Percentiles rank a stretch among this genome's conserved stretches.
phyloP scores from a whole-genome alignment of 352 stramenopile genomes.

The Globisporangium echinulatum region DNA sequence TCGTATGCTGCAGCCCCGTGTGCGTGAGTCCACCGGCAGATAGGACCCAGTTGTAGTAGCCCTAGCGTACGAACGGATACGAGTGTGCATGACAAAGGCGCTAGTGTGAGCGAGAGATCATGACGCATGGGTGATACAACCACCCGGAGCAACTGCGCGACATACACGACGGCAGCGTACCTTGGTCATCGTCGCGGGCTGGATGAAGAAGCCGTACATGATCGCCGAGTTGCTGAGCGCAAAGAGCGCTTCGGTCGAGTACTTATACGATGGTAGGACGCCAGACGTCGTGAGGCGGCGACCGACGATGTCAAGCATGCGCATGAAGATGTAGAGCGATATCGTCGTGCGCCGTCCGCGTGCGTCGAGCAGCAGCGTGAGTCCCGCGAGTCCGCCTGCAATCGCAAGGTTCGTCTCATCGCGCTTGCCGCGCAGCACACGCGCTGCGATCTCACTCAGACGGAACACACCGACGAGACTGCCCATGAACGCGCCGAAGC shows the following conservation, averaged over 20 bases:
- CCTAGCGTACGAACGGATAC: conserved; percentile 17
- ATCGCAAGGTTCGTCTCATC: conserved; percentile 64
- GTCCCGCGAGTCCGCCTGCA: conserved; percentile 52
- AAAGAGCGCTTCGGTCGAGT: conserved; percentile 73
- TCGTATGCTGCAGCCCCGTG: conserved; percentile 63
- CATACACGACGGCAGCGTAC: conserved; percentile 15
- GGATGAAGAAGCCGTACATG: conserved; percentile 76
- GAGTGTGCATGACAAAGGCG: neutral
- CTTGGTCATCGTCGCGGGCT: conserved; percentile 60
- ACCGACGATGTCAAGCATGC: conserved; percentile 80
- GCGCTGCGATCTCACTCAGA: conserved; percentile 45
- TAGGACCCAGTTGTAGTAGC: conserved; percentile 84
- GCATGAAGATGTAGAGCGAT: conserved; percentile 82
- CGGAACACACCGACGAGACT: conserved; percentile 70
- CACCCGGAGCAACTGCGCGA: too few relatives aligned
- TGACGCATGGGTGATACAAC: too few relatives aligned
- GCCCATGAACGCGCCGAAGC: conserved; percentile 74
- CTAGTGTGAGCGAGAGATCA: neutral
- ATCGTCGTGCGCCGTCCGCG: conserved; percentile 55
- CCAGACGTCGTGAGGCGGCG: conserved; percentile 55
- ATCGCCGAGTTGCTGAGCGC: conserved; percentile 68
- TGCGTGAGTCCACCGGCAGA: conserved; percentile 63
- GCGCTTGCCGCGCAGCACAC: conserved; percentile 29
- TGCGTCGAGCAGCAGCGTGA: conserved; percentile 67
- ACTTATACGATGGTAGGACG: conserved; percentile 43